These are phyloP conservation scores for Gossypium sturtianum DNA, from an alignment of 345 rosid species.

Conservation along the genomic window DNA sequence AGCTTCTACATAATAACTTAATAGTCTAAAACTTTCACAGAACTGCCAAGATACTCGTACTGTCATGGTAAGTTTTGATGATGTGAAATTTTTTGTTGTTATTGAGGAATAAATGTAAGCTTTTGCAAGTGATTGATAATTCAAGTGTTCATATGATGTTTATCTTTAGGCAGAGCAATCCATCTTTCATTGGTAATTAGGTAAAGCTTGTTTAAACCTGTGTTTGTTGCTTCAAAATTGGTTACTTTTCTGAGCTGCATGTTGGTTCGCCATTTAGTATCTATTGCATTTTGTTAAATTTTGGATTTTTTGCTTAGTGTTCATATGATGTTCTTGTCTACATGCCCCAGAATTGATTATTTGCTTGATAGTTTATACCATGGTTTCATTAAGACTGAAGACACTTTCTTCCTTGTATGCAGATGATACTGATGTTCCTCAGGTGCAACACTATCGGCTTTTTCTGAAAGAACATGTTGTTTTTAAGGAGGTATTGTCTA, in stretches of 20 bases:
- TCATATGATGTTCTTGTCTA: background rate
- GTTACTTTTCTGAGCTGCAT: background rate
- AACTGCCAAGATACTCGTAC: background rate
- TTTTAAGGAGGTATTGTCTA: slow-evolving; percentile 92
- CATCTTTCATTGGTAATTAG: background rate
- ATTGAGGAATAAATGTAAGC: background rate
- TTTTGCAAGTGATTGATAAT: background rate
- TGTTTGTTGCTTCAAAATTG: background rate
- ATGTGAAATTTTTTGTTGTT: background rate
- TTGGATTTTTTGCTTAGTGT: background rate
- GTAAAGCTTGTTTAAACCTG: background rate
- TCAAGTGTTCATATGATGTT: background rate
- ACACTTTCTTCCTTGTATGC: slow-evolving; percentile 16
- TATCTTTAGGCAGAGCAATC: background rate
- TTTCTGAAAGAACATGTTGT: slow-evolving; percentile 63
- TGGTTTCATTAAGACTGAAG: background rate
- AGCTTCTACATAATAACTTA: too few relatives aligned
- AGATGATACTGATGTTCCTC: slow-evolving; percentile 73
- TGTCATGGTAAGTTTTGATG: background rate
- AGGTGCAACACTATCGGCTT: slow-evolving; percentile 59
- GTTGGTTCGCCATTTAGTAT: background rate
- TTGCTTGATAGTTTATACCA: background rate
- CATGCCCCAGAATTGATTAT: background rate
- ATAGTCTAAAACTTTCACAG: background rate
- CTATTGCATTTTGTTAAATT: background rate